A percentile compares a stretch with the other conserved stretches of the same genome.
Conservation (phyloP, 2,329 filamentous ascomycete genomes). For the Hymenoscyphus repandus region DNA sequence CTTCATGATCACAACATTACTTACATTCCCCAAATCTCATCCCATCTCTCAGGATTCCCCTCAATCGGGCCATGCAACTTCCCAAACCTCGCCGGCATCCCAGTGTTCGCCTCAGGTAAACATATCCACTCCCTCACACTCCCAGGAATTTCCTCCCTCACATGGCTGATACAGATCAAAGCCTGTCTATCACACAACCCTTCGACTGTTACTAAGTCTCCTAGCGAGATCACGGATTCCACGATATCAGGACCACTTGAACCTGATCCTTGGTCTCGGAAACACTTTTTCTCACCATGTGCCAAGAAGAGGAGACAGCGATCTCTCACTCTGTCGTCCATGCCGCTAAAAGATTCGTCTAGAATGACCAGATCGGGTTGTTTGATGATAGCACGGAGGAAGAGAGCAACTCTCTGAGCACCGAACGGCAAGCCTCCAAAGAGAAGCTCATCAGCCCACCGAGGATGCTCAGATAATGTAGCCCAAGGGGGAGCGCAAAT, state of each 20-base stretch:
- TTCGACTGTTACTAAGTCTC: conserved; percentile 44
- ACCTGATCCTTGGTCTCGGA: conserved; percentile 1
- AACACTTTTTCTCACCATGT: conserved; percentile 50
- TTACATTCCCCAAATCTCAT: conserved; percentile 54
- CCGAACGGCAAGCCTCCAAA: conserved; percentile 76
- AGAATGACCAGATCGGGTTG: conserved; percentile 76
- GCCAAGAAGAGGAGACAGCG: conserved; percentile 80
- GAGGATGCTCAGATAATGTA: conserved; percentile 15
- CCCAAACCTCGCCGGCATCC: conserved; percentile 57
- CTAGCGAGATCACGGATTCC: conserved; percentile 41
- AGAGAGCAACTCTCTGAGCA: conserved; percentile 77
- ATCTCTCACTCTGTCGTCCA: conserved; percentile 76
- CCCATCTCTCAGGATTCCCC: conserved; percentile 53
- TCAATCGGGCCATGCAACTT: conserved; percentile 56
- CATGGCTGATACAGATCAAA: conserved; percentile 86
- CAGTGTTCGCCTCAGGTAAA: conserved; percentile 69
- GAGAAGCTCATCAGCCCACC: conserved; percentile 62
- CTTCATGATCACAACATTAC: neutral
- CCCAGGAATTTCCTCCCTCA: conserved; percentile 83
- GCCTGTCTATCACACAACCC: conserved; percentile 71
- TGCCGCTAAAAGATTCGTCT: conserved; percentile 83
- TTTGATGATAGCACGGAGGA: conserved; percentile 77
- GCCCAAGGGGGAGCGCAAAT: neutral
- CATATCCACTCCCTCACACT: conserved; percentile 81
- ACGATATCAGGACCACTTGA: conserved; percentile 29